These are phyloP conservation scores for Adansonia rubrostipa DNA, from an alignment of 441 rosid genomes.

Conservation along the genomic window DNA sequence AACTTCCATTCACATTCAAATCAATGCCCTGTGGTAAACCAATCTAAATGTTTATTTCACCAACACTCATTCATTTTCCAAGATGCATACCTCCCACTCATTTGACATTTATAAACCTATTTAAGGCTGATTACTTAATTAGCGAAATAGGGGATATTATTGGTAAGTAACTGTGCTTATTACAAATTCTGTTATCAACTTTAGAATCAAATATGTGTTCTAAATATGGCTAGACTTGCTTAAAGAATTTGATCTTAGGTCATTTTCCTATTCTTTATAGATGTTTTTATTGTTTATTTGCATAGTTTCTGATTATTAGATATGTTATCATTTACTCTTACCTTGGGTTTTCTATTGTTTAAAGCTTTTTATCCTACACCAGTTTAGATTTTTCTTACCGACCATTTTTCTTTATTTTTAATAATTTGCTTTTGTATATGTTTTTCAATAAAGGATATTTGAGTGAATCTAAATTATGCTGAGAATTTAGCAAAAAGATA, in stretches of 20 bases:
- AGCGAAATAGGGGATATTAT: too few species aligned
- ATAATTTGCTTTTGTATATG: background rate
- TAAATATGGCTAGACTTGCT: constrained; percentile 14
- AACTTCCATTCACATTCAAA: too few species aligned
- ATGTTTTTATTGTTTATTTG: background rate
- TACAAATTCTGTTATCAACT: too few species aligned
- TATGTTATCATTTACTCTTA: background rate
- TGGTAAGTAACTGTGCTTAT: too few species aligned
- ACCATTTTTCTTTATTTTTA: background rate
- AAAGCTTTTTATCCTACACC: constrained; percentile 16
- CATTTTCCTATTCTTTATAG: constrained; percentile 13
- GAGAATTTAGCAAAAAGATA: constrained; percentile 4
- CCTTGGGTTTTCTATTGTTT: background rate
- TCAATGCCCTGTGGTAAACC: too few species aligned
- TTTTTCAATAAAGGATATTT: constrained; percentile 7
- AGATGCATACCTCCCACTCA: too few species aligned
- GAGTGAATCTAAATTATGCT: background rate
- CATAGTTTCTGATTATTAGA: constrained; percentile 11
- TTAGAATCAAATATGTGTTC: background rate
- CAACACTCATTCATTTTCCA: too few species aligned
- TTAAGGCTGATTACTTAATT: too few species aligned
- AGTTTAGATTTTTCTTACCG: background rate
- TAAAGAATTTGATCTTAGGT: background rate
- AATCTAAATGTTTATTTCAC: too few species aligned
- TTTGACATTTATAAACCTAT: too few species aligned